Conservation (phyloP, 202 grass and related monocot species). For the Cymbopogon flexuosus region DNA sequence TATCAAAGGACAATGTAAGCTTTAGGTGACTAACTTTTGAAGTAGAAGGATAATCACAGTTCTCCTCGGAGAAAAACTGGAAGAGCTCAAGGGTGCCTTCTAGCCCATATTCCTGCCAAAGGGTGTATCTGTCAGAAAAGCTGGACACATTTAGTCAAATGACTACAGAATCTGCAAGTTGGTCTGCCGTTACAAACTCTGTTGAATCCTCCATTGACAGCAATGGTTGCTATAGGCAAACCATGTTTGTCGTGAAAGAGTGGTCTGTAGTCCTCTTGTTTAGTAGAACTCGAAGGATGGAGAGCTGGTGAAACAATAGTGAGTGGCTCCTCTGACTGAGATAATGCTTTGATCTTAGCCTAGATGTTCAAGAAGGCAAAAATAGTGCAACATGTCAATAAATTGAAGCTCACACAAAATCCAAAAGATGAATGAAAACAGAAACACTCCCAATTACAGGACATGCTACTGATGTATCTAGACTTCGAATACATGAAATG, state of each 20-base stretch:
- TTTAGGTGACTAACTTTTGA: conserved; percentile 41
- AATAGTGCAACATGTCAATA: neutral
- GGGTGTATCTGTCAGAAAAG: conserved; percentile 9
- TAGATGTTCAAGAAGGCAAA: conserved; percentile 27
- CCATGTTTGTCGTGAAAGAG: conserved; percentile 48
- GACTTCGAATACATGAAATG: neutral
- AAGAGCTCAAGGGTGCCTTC: conserved; percentile 71
- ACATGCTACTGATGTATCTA: neutral
- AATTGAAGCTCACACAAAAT: neutral
- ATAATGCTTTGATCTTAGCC: conserved; percentile 54
- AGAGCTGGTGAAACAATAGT: conserved; percentile 57
- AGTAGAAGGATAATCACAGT: conserved; percentile 32
- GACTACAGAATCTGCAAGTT: neutral
- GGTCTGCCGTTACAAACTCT: conserved; percentile 40
- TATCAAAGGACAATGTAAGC: conserved; percentile 8
- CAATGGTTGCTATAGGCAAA: conserved; percentile 42
- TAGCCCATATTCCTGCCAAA: conserved; percentile 66
- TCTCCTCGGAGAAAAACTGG: conserved; percentile 71
- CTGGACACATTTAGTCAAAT: neutral
- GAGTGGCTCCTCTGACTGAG: conserved; percentile 36
- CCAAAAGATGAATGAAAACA: neutral
- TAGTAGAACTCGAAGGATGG: conserved; percentile 42
- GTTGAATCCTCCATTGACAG: conserved; percentile 62
- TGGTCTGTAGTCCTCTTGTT: conserved; percentile 49
- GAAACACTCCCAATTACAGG: neutral